A percentile compares a stretch with the other conserved stretches of the same genome.
These are phyloP conservation scores for Candida dendrica DNA, from an alignment of 805 yeast genomes.

Conservation along the genomic window DNA sequence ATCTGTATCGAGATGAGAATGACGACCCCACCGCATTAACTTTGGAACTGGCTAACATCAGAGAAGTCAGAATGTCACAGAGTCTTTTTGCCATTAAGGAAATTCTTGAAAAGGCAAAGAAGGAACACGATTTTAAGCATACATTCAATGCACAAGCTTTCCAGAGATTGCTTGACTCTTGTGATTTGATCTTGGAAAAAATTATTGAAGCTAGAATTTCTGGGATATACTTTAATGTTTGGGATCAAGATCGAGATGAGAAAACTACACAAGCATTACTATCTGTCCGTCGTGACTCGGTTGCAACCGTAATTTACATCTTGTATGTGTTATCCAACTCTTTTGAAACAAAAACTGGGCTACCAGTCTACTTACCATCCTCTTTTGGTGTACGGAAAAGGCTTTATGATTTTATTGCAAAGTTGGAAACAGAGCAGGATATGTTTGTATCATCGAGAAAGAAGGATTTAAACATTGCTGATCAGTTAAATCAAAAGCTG, in stretches of 20 bases:
- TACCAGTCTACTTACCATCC: constrained; percentile 41
- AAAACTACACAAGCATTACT: constrained; percentile 30
- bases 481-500: constrained; percentile 8
- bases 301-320: constrained; percentile 36
- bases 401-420: constrained; percentile 31
- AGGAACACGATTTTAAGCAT: constrained; percentile 30
- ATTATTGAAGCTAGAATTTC: constrained; percentile 42
- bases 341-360: constrained; percentile 25
- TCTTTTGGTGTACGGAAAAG: constrained; percentile 34
- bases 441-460: neutral
- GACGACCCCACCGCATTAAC: constrained; percentile 41
- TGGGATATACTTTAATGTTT: constrained; percentile 38
- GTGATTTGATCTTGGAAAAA: constrained; percentile 33
- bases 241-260: constrained; percentile 34
- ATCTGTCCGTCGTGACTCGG: constrained; percentile 40
- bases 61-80: constrained; percentile 43
- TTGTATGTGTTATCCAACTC: constrained; percentile 38
- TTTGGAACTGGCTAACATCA: constrained; percentile 33
- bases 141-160: constrained; percentile 28
- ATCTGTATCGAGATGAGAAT: constrained; percentile 37
- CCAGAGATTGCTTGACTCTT: constrained; percentile 25
- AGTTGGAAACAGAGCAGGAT: constrained; percentile 19
- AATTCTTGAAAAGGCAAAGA: constrained; percentile 26
- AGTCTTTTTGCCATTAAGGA: constrained; percentile 32
- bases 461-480: constrained; percentile 1